phyloP scores from a whole-genome alignment of 177 flowering plant genomes.

The Vitis hybrid region DNA sequence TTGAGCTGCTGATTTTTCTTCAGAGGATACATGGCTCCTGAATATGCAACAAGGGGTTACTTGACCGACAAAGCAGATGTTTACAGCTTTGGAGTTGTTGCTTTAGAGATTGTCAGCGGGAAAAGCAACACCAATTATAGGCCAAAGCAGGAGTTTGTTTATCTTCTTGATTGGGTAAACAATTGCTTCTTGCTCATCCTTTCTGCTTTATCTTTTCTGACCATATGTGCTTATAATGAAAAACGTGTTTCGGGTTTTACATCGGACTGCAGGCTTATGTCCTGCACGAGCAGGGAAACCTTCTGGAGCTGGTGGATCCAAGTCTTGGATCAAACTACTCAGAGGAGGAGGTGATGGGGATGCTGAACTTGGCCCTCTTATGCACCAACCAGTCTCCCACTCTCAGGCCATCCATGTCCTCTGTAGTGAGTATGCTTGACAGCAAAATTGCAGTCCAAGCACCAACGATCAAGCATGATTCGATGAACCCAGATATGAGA shows the following conservation, averaged over 20 bases:
- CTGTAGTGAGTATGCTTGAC: conserved; percentile 72
- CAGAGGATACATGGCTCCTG: conserved; percentile 98
- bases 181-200: not conserved
- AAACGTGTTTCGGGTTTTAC: no score
- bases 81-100: conserved; percentile 80
- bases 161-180: conserved; percentile 90
- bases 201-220: not conserved
- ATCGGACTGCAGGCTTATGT: conserved; percentile 55
- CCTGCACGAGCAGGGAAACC: conserved; percentile 76
- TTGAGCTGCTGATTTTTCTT: conserved; percentile 2
- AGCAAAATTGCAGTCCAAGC: conserved; percentile 54
- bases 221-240: no score
- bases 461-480: conserved; percentile 36
- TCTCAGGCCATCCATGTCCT: conserved; percentile 74
- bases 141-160: conserved; percentile 70
- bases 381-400: conserved; percentile 82
- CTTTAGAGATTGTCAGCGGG: conserved; percentile 81
- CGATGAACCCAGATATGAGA: conserved; percentile 28
- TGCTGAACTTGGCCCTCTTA: conserved; percentile 63
- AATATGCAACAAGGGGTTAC: conserved; percentile 91
- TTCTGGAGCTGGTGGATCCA: conserved; percentile 79
- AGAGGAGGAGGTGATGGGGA: conserved; percentile 56
- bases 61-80: conserved; percentile 90
- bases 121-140: conserved; percentile 81
- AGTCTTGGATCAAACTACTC: conserved; percentile 55